Base-by-base conservation (phyloP, 1,284 basidiomycete species). In the Fomitopsis palustris region DNA sequence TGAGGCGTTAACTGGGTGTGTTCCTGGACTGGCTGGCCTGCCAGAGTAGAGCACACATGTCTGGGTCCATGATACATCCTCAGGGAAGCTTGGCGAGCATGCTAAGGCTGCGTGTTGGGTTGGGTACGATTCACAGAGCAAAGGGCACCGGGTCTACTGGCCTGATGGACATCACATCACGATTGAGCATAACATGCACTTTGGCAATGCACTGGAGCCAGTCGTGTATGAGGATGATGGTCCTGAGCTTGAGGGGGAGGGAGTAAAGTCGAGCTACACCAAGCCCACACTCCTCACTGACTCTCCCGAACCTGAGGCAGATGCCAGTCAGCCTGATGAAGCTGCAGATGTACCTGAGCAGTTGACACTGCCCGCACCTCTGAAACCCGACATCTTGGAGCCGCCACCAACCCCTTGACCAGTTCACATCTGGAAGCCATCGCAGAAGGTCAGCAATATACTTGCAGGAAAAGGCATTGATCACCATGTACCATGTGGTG, bases 101-200 rank as follows among this genome's bases (percentile, higher is more conserved):
- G 54, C 54, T 8, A 55, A 54, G 37, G 39, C 54, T 31, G 54
- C 54, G 17, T 41, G 27, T n/a, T 55, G 54, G 54, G 54, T 55
- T 8, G 54, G 54, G n/a, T 55, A 27, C 17, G 54, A 55, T 19
- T 17, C 41, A 3, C 41, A 55, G 29, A 55, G 54, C 54, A 55
- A 55, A 19, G 74, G 68, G 0, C 56, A 56, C 0, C 77, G 69
- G 54, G 57, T 78, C 1, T 74, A 76, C 55, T 37, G 47, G 61
- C n/a, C 21, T 37, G 29, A 65, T 9, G 69, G 51, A 69, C 54
- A 21, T 27, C 39, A 17, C n/a, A 23, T 55, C 12, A 45, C 54
- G 10, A 41, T 55, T 3, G 4, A 21, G 39, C 39, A n/a, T 41
- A 41, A 41, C 39, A n/a, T 41, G 39, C 39, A 19, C 9, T 41